These are phyloP conservation scores for Corynespora cassiicola DNA, from an alignment of 2,329 filamentous ascomycete genomes.

Conservation along the genomic window DNA sequence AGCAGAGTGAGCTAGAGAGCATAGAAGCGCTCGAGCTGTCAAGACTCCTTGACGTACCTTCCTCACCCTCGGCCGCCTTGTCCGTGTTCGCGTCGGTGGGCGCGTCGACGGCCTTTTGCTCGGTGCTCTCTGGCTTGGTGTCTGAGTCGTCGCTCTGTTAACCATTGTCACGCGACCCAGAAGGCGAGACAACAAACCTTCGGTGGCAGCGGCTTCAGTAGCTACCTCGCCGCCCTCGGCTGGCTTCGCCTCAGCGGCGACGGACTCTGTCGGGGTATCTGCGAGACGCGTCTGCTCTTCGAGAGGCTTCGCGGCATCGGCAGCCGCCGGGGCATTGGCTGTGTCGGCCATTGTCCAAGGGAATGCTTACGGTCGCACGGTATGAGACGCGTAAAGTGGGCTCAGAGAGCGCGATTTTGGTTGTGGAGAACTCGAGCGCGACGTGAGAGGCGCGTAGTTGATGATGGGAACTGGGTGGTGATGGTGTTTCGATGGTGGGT, in stretches of 20 bases:
- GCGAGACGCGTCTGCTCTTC: constrained; percentile 39
- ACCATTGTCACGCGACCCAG: too few relatives aligned
- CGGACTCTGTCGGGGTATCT: constrained; percentile 32
- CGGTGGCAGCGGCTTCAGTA: constrained; percentile 21
- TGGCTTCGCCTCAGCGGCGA: constrained; percentile 35
- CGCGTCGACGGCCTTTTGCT: constrained; percentile 25
- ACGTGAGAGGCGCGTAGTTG: constrained; percentile 34
- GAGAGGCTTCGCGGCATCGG: constrained; percentile 32
- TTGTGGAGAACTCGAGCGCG: constrained; percentile 29
- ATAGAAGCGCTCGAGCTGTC: neutral
- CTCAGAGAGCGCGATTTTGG: constrained; percentile 37
- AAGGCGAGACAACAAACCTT: too few relatives aligned
- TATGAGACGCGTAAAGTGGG: constrained; percentile 43
- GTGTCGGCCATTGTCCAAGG: constrained; percentile 45
- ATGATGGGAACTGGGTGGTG: constrained; percentile 36
- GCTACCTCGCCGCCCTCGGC: constrained; percentile 35
- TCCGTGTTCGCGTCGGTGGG: constrained; percentile 34
- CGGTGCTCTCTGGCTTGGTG: constrained; percentile 16
- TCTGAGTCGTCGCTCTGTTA: too few relatives aligned
- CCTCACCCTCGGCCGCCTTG: constrained; percentile 21
- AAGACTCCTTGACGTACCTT: constrained; percentile 27
- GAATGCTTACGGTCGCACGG: constrained; percentile 40
- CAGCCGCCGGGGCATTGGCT: constrained; percentile 30
- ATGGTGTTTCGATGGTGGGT: constrained; percentile 46
- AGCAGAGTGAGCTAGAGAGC: neutral